phyloP scores from a whole-genome alignment of 352 stramenopile species.

The Globisporangium mamillatum region DNA sequence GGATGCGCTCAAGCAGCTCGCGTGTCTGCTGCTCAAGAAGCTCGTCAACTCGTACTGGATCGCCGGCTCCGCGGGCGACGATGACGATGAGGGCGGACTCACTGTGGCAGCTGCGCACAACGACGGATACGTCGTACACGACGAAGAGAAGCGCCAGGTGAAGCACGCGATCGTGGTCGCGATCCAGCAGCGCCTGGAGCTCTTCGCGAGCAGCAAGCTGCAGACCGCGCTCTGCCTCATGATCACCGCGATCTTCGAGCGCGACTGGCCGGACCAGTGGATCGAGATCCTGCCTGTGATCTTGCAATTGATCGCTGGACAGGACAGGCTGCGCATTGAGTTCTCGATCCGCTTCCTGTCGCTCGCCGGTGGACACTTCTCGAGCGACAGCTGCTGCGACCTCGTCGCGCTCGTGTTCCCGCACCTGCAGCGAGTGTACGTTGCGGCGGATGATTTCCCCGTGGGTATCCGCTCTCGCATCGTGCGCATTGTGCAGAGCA shows the following conservation, averaged over 20 bases:
- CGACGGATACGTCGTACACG: constrained; percentile 44
- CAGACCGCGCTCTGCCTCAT: constrained; percentile 78
- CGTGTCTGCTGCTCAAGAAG: constrained; percentile 76
- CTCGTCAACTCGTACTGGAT: constrained; percentile 67
- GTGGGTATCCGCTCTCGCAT: constrained; percentile 51
- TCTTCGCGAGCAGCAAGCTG: constrained; percentile 66
- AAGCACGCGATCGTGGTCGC: constrained; percentile 51
- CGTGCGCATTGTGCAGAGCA: constrained; percentile 74
- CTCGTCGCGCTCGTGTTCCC: constrained; percentile 73
- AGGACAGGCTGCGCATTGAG: constrained; percentile 56
- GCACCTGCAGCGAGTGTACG: constrained; percentile 66
- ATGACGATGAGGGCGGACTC: constrained; percentile 17
- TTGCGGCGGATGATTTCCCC: constrained; percentile 41
- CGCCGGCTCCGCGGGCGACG: constrained; percentile 18
- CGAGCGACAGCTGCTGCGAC: constrained; percentile 76
- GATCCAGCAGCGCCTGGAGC: constrained; percentile 54
- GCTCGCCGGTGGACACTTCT: constrained; percentile 69
- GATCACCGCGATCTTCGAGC: constrained; percentile 78
- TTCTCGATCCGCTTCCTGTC: constrained; percentile 77
- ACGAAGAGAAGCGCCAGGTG: constrained; percentile 70
- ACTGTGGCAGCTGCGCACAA: not conserved
- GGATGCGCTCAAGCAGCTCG: constrained; percentile 55
- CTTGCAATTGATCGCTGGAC: constrained; percentile 51
- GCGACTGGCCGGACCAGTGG: constrained; percentile 85
- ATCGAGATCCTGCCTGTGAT: constrained; percentile 64